Evolutionary conservation across 163 green algal species (phyloP).

Genomic region (Chlamydomonas reinhardtii): DNA sequence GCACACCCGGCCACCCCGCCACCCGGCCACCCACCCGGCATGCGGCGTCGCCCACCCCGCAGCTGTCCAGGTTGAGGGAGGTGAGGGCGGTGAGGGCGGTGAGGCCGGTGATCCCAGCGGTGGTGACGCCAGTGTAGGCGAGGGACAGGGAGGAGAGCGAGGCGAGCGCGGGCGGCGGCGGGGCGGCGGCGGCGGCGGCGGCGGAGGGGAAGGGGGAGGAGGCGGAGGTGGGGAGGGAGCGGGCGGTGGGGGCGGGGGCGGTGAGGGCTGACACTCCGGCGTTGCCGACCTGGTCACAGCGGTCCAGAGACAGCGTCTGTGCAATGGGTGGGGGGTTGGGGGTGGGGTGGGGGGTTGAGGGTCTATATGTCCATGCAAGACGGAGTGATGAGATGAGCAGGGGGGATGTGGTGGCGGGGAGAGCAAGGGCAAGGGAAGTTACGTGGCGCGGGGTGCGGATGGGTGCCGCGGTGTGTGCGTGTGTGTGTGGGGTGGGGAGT

Average conservation of each 20-base stretch:
- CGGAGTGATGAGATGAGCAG: too few relatives aligned
- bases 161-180: not conserved
- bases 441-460: not conserved
- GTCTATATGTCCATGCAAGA: too few relatives aligned
- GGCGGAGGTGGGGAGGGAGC: not conserved
- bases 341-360: too few relatives aligned
- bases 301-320: slow-evolving; percentile 9
- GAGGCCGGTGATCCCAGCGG: not conserved
- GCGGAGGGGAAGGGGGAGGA: not conserved
- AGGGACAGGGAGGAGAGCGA: not conserved
- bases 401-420: too few relatives aligned
- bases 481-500: not conserved
- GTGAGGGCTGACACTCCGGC: not conserved
- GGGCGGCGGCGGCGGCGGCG: too few relatives aligned
- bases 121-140: slow-evolving; percentile 30
- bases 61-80: slow-evolving; percentile 25
- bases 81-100: slow-evolving; percentile 4
- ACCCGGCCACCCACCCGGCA: slow-evolving; percentile 4
- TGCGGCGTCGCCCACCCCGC: slow-evolving; percentile 10
- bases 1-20: not conserved
- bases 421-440: too few relatives aligned
- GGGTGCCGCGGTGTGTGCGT: too few relatives aligned
- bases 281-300: slow-evolving; percentile 24
- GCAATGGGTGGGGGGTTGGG: too few relatives aligned
- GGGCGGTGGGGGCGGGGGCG: not conserved